These are phyloP conservation scores for Beauveria varroae DNA, from an alignment of 2,329 filamentous ascomycete genomes.

Conservation along the genomic window DNA sequence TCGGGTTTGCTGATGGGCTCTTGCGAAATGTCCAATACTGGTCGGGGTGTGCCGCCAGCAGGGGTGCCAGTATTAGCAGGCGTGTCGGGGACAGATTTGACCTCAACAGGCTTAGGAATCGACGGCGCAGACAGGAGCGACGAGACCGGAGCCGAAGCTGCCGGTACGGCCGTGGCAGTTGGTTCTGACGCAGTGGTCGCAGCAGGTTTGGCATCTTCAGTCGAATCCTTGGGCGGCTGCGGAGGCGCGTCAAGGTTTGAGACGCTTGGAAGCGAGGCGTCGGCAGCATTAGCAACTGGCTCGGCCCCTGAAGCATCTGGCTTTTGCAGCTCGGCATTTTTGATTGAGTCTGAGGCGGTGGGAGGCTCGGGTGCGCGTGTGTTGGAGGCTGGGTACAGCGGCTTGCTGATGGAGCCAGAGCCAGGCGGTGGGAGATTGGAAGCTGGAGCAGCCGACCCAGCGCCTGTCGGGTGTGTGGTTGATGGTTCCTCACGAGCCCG, in stretches of 20 bases:
- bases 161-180: too few species aligned
- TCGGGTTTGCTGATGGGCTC: constrained; percentile 22
- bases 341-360: background rate
- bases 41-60: constrained; percentile 27
- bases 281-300: background rate
- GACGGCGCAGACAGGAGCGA: background rate
- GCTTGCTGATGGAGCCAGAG: background rate
- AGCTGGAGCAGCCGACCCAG: background rate
- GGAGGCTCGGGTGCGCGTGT: background rate
- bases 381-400: background rate
- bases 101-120: constrained; percentile 27
- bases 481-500: background rate
- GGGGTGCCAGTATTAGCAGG: constrained; percentile 28
- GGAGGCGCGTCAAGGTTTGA: constrained; percentile 2
- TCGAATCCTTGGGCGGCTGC: background rate
- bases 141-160: background rate
- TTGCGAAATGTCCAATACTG: constrained; percentile 25
- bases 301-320: background rate
- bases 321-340: background rate
- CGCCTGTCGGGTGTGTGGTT: background rate
- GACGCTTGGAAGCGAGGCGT: background rate
- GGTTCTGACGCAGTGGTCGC: background rate
- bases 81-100: constrained; percentile 28
- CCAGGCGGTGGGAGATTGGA: background rate
- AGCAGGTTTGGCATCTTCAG: background rate